Conservation (phyloP, 208 protist genomes). For the Leishmania gerbilli region DNA sequence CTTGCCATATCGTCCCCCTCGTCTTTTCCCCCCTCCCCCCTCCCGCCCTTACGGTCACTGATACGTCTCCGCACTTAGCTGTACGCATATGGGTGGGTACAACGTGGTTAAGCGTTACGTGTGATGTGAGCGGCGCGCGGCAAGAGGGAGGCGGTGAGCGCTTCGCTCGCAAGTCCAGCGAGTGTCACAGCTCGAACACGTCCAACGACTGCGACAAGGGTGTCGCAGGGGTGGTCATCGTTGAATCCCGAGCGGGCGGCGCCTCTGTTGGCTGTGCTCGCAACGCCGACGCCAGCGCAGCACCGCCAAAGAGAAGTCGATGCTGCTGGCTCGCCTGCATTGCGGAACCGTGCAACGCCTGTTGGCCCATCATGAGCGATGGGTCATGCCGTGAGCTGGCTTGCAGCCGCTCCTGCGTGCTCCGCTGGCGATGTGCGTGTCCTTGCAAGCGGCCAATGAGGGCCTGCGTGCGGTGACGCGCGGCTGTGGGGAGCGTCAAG, state of each 20-base stretch:
- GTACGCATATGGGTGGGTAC: background rate
- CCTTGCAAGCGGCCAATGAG: slow-evolving; percentile 54
- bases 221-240: background rate
- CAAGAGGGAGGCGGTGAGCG: background rate
- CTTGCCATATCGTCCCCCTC: background rate
- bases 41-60: background rate
- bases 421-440: slow-evolving; percentile 14
- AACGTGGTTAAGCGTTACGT: background rate
- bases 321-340: slow-evolving; percentile 27
- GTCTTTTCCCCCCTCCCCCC: background rate
- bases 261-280: background rate
- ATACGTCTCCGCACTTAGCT: background rate
- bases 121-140: background rate
- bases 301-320: slow-evolving; percentile 12
- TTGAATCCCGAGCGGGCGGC: background rate
- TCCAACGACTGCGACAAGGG: background rate
- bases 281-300: background rate
- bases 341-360: slow-evolving; percentile 23
- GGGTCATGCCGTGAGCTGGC: slow-evolving; percentile 18
- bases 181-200: slow-evolving; percentile 11
- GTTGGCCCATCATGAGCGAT: slow-evolving; percentile 22
- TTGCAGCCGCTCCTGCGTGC: slow-evolving; percentile 10
- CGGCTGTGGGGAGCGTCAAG: slow-evolving; percentile 35
- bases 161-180: background rate
- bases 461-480: slow-evolving; percentile 46